Evolutionary conservation across 768 basidiomycete species (phyloP).

Genomic region (Xerocomellus intermedius): DNA sequence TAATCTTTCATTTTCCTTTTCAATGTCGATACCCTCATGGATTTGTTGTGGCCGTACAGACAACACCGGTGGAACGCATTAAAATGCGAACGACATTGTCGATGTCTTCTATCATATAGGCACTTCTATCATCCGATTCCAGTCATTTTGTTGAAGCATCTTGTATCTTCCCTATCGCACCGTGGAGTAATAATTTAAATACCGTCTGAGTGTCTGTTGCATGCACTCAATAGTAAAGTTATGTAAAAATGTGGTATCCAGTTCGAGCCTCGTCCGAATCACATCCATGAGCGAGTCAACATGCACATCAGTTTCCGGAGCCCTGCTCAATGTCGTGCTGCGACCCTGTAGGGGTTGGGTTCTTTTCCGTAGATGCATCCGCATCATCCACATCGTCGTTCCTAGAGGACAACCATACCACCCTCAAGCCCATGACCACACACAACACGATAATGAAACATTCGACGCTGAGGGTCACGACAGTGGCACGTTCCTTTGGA

Average conservation of each 20-base stretch:
- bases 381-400: background rate
- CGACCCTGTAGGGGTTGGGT: too few species aligned
- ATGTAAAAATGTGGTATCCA: too few species aligned
- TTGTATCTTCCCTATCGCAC: background rate
- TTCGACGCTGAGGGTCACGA: slow-evolving; percentile 2
- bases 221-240: too few species aligned
- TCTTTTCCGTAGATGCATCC: too few species aligned
- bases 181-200: too few species aligned
- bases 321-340: too few species aligned
- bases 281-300: too few species aligned
- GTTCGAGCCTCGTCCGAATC: too few species aligned
- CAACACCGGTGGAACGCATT: background rate
- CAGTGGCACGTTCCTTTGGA: background rate
- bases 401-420: background rate
- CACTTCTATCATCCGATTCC: background rate
- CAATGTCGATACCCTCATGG: background rate
- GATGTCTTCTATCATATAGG: too few species aligned
- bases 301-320: too few species aligned
- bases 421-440: background rate
- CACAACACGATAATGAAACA: slow-evolving; percentile 5
- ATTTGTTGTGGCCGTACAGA: background rate
- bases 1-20: background rate
- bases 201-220: too few species aligned
- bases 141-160: too few species aligned
- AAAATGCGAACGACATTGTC: background rate